Base-by-base conservation (phyloP, 2,329 filamentous ascomycete species). In the Ceratocystis smalleyi region DNA sequence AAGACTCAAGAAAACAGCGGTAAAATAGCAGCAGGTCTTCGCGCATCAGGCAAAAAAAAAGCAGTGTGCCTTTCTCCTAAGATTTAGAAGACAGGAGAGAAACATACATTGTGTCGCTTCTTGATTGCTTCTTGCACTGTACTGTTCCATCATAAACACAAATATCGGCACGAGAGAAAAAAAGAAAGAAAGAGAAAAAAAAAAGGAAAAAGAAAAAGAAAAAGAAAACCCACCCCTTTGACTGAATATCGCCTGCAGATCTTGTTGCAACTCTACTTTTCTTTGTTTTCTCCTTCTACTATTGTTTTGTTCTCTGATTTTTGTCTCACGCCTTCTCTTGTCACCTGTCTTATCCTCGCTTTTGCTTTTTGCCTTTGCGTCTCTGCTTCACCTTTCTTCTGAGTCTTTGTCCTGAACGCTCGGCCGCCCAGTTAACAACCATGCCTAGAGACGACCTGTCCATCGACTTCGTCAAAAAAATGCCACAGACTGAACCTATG, bases 361-460 rank as follows among this genome's bases (percentile, higher is more conserved):
- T 65, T 67, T 67, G 15, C 24, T 59, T 67, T 40, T 54, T 66
- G 32, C n/a, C 64, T 43, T 57, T 62, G 19, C 47, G 45, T 47
- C 17, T 47, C 45, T 40, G 24, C 40, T 43, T 49, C 47, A 49
- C 19, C 43, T 47, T 61, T 32, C 59, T 35, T 59, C 57, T 57
- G n/a, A 35, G 40, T 62, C 24, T 43, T 57, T 63, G n/a, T 55
- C 57, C 35, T 40, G 47, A 49, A 62, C 61, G 45, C 54, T 27
- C 59, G 19, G 43, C 49, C 49, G 54, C 30, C 27, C 61, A 71
- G 75, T 83, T 83, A 81, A 84, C 81, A 79, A 76, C 76, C 75
- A 86, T 86, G 83, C 83, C 83, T 77, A 86, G 83, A 83, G 83
- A 86, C 83, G 83, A 86, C 73, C 77, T 86, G 70, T 81, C 82